Percentiles rank a stretch among this genome's conserved stretches.
Conservation (phyloP, 2,329 filamentous ascomycete species). For the Fonsecaea pedrosoi region DNA sequence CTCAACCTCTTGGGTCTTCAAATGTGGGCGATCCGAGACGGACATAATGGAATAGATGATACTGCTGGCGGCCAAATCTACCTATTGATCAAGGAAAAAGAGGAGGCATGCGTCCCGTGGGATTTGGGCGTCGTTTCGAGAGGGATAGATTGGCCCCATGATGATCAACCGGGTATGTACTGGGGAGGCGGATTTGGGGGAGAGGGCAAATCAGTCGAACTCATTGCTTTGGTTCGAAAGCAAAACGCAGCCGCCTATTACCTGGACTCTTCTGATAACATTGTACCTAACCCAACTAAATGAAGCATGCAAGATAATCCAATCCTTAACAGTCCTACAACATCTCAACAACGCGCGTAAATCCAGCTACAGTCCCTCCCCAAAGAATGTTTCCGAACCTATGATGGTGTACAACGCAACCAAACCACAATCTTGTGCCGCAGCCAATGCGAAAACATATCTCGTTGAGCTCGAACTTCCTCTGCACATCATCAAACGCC, state of each 20-base stretch:
- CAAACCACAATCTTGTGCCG: not conserved
- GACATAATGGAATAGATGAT: too few species aligned
- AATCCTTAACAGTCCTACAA: not conserved
- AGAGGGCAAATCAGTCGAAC: not conserved
- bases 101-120: not conserved
- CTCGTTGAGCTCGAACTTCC: constrained; percentile 1
- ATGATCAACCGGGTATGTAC: not conserved
- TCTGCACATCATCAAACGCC: constrained; percentile 21
- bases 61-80: not conserved
- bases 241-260: not conserved
- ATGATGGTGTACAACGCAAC: not conserved
- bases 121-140: not conserved
- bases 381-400: not conserved
- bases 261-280: not conserved
- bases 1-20: too few species aligned
- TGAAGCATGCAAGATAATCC: not conserved
- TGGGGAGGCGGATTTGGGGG: not conserved
- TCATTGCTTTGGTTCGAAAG: not conserved
- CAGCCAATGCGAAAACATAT: constrained; percentile 8
- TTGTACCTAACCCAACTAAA: not conserved
- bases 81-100: not conserved
- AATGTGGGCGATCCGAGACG: too few species aligned
- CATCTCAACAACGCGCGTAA: not conserved
- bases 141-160: not conserved
- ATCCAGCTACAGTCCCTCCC: not conserved